Evolutionary conservation across 129 eudicot species (phyloP).

Genomic region (Glebionis coronaria): DNA sequence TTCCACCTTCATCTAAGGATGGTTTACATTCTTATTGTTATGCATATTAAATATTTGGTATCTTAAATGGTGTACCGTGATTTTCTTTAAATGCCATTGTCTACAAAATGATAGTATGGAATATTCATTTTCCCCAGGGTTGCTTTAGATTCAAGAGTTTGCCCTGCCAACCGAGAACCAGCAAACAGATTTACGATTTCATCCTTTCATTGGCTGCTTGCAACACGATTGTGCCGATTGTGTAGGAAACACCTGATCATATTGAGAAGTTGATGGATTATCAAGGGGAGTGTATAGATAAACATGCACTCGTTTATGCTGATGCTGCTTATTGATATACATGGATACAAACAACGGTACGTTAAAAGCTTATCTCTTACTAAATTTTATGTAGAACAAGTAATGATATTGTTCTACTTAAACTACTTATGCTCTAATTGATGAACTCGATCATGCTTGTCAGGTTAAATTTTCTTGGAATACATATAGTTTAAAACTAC

Average conservation of each 20-base stretch:
- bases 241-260: conserved; percentile 53
- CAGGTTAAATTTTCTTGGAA: conserved; percentile 49
- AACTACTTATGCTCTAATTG: conserved; percentile 3
- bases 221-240: conserved; percentile 89
- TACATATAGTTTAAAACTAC: no score
- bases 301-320: conserved; percentile 92
- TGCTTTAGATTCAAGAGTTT: no score
- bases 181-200: conserved; percentile 55
- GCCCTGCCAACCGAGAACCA: no score
- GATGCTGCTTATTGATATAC: conserved; percentile 92
- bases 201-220: conserved; percentile 93
- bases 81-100: no score
- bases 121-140: no score
- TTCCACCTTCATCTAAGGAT: no score
- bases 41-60: no score
- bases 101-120: no score
- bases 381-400: no score
- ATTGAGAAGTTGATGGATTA: conserved; percentile 63
- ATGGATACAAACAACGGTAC: conserved; percentile 87
- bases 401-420: conserved; percentile 1
- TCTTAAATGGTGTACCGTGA: no score
- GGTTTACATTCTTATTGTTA: no score
- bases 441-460: conserved; percentile 13
- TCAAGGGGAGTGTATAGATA: conserved; percentile 95
- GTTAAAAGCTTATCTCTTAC: background rate